Evolutionary conservation across 441 rosid genomes (phyloP), one percentile per base, ranked within the genome.

Genomic region (Populus hybrid): DNA sequence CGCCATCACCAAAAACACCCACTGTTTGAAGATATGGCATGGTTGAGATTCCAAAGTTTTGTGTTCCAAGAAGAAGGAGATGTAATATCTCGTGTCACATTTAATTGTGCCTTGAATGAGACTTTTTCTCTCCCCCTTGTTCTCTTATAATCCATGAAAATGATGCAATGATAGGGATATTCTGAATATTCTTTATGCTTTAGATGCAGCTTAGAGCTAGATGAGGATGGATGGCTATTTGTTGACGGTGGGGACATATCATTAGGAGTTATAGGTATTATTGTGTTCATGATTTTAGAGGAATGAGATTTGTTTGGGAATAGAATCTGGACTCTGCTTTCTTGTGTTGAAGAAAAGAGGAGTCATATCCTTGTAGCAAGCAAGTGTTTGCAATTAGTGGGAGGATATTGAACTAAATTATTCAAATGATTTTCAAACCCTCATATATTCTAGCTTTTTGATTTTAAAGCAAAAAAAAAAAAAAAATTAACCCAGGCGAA

Each of bases 21-120:
- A 80, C 73, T 76, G 84, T 85, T 73, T 86, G 84, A 86, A 69
- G 78, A 35, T 16, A 24, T 35, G 40, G 5, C 71, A 24, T 1
- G 36, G 16, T 21, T 56, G 42, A 64, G 50, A 76, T 53, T 61
- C 56, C 3, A 24, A 28, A 74, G n/a, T 45, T 76, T 79, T 78
- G 73, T 59, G 74, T 21, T 72, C 64, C 12, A 67, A 56, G 73
- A 20, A 61, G 59, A 38, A 31, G 12, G 77, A 50, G 64, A 74
- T 18, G 67, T 65, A 53, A 80, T 12, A 29, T 23, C 74, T n/a
- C 40, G 18, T 70, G 33, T 63, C 12, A 63, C 73, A 74, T 40
- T 72, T 67, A 20, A 2, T 18, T 31, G 33, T 28, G 24, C 42
- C 42, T 10, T 75, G 59, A 69, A 77, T 9, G 11, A 3, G 16